Percentiles rank a stretch among this genome's conserved stretches.
Evolutionary conservation across 2,329 filamentous ascomycete species (phyloP).

Genomic region (Fusarium sp.): DNA sequence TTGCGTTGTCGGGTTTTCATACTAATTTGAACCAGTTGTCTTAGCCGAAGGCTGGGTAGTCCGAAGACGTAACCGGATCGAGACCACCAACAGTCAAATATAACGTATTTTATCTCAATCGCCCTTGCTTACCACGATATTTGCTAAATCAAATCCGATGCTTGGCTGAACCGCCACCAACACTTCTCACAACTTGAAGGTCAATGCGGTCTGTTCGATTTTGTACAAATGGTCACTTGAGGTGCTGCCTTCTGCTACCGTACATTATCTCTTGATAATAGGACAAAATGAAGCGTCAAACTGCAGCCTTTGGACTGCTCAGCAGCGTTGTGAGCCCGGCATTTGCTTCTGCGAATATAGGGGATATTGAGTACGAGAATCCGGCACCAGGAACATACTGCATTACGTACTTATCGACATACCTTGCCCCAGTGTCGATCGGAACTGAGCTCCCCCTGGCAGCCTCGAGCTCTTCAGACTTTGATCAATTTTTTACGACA

Average conservation of each 20-base stretch:
- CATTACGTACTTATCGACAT: slow-evolving; percentile 5
- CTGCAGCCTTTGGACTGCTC: background rate
- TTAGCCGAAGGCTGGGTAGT: too few species aligned
- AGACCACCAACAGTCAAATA: too few species aligned
- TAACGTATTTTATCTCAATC: too few species aligned
- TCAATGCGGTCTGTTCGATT: background rate
- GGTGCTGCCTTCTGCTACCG: too few species aligned
- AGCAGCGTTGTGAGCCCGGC: background rate
- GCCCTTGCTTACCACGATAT: too few species aligned
- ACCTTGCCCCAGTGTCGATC: background rate
- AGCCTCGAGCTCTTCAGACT: background rate
- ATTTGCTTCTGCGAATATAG: background rate
- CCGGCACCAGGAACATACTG: slow-evolving; percentile 11
- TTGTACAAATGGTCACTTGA: background rate
- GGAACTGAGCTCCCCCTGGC: background rate
- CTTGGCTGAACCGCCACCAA: too few species aligned
- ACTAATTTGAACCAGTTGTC: too few species aligned
- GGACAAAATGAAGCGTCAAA: background rate
- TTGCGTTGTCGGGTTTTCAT: too few species aligned
- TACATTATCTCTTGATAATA: too few species aligned
- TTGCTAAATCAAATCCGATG: too few species aligned
- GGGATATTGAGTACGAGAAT: background rate
- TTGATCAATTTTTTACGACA: background rate
- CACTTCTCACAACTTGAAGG: too few species aligned
- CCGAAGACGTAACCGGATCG: too few species aligned